Evolutionary conservation across 768 basidiomycete genomes (phyloP).

Genomic region (Leucogyrophana mollusca): DNA sequence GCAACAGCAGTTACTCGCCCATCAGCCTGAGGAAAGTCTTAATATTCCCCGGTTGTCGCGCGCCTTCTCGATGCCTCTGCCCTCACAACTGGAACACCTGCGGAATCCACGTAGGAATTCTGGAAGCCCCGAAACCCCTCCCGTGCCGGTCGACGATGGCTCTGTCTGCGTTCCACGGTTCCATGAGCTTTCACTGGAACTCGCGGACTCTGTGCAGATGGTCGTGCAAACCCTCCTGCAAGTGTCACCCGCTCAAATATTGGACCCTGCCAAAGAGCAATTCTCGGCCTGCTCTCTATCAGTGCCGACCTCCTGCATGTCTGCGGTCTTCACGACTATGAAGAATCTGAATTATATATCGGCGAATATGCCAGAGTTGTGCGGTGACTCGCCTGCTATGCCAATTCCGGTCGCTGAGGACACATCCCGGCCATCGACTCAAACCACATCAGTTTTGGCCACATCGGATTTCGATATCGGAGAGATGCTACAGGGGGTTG

Average conservation of each 20-base stretch:
- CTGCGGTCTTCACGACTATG: constrained; percentile 88
- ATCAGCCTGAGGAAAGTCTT: constrained; percentile 22
- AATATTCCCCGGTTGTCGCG: constrained; percentile 62
- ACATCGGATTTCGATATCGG: constrained; percentile 88
- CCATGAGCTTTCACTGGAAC: constrained; percentile 76
- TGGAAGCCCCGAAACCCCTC: constrained; percentile 10
- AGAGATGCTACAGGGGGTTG: constrained; percentile 85
- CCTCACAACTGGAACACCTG: constrained; percentile 73
- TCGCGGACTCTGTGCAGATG: constrained; percentile 89
- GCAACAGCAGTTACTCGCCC: constrained; percentile 21
- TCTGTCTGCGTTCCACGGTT: constrained; percentile 40
- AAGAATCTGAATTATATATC: constrained; percentile 92
- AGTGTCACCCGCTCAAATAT: constrained; percentile 83
- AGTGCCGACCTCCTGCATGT: constrained; percentile 84
- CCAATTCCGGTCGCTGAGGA: not conserved
- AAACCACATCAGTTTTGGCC: constrained; percentile 7
- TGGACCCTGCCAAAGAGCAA: constrained; percentile 93
- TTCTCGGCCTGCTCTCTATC: constrained; percentile 87
- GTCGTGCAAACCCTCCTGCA: constrained; percentile 90
- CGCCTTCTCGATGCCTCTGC: constrained; percentile 77
- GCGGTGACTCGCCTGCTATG: constrained; percentile 9
- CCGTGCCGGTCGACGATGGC: constrained; percentile 16
- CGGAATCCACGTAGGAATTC: constrained; percentile 59
- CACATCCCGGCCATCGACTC: constrained; percentile 6
- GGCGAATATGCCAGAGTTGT: constrained; percentile 64